Evolutionary conservation across 306 rosid species (phyloP).

Genomic region (Ziziphus jujuba): DNA sequence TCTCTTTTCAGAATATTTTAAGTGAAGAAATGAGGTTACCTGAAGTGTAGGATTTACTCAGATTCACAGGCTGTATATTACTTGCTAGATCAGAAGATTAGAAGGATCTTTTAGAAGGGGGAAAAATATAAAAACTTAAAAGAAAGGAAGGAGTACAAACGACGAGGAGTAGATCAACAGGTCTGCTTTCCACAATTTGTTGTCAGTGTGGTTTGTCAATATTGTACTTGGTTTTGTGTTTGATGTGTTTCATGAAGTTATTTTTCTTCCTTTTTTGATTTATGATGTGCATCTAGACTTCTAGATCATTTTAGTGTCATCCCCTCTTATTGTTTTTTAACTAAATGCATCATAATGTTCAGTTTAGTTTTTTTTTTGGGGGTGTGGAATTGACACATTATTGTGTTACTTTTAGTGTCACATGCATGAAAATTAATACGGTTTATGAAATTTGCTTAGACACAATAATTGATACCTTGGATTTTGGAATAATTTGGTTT

Average conservation of each 20-base stretch:
- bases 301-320: too few species aligned
- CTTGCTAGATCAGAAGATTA: not conserved
- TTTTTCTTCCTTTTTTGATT: too few species aligned
- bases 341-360: too few species aligned
- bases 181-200: not conserved
- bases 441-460: not conserved
- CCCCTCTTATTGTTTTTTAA: too few species aligned
- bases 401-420: too few species aligned
- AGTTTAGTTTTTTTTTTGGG: too few species aligned
- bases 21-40: not conserved
- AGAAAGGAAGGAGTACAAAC: not conserved
- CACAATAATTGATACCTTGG: not conserved
- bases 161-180: not conserved
- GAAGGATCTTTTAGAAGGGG: not conserved
- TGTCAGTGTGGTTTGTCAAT: not conserved
- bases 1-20: too few species aligned
- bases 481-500: not conserved
- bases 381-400: too few species aligned
- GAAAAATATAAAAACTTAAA: not conserved
- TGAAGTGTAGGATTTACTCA: not conserved
- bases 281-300: too few species aligned
- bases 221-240: too few species aligned
- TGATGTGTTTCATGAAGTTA: too few species aligned
- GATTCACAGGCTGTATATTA: not conserved
- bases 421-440: too few species aligned